These are phyloP conservation scores for Begonia peltatifolia DNA, from an alignment of 306 rosid genomes.

Conservation along the genomic window DNA sequence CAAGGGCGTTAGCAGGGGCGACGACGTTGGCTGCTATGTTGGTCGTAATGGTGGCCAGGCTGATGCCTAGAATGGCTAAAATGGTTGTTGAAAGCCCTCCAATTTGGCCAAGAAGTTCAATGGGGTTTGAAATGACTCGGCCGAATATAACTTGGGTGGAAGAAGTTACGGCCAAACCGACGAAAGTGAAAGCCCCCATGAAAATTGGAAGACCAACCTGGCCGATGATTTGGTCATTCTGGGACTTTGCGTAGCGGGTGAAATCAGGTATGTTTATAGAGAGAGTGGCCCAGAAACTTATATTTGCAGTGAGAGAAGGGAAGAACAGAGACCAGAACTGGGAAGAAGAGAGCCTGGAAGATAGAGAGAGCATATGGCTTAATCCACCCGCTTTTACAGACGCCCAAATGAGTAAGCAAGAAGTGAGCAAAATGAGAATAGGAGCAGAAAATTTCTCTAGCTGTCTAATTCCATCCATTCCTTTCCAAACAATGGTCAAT, in stretches of 20 bases:
- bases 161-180: constrained; percentile 76
- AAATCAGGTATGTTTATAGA: constrained; percentile 90
- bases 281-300: constrained; percentile 78
- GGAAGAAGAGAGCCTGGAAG: constrained; percentile 44
- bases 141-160: constrained; percentile 74
- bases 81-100: constrained; percentile 59
- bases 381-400: constrained; percentile 61
- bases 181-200: constrained; percentile 83
- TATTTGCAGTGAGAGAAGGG: constrained; percentile 80
- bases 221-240: constrained; percentile 66
- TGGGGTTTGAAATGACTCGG: constrained; percentile 57
- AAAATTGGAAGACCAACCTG: constrained; percentile 74
- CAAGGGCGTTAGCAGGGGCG: constrained; percentile 86
- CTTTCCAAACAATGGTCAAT: constrained; percentile 51
- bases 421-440: constrained; percentile 43
- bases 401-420: constrained; percentile 52
- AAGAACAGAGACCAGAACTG: constrained; percentile 65
- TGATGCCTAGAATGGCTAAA: constrained; percentile 61
- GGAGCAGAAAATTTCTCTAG: constrained; percentile 90
- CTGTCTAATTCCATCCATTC: constrained; percentile 67
- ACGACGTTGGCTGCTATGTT: constrained; percentile 91
- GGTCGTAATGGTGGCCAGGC: constrained; percentile 67
- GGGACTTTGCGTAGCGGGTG: constrained; percentile 59
- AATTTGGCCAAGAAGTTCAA: constrained; percentile 51
- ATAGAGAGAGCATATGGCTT: constrained; percentile 54